phyloP scores from a whole-genome alignment of 2,329 filamentous ascomycete species.

The Trichoderma harzianum region DNA sequence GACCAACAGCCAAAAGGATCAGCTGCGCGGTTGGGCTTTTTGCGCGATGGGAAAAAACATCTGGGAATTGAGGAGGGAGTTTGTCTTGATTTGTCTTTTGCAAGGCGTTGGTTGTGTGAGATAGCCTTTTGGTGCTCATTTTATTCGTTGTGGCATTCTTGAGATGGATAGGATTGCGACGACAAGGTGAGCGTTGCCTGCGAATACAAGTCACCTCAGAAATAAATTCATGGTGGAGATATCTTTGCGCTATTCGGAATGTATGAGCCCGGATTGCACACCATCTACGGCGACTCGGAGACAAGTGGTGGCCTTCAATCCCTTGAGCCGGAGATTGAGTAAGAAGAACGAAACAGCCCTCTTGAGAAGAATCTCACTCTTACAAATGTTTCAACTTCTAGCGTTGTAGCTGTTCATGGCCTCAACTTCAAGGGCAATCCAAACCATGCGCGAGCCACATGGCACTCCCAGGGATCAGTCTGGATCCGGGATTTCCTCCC shows the following conservation, averaged over 20 bases:
- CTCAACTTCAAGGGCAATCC: conserved; percentile 14
- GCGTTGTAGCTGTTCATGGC: conserved; percentile 16
- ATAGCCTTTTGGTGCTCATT: neutral
- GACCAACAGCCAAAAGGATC: neutral
- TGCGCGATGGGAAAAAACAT: too few species aligned
- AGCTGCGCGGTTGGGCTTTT: neutral
- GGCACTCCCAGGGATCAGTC: neutral
- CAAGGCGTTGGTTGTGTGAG: neutral
- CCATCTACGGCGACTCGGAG: neutral
- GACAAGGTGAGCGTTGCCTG: neutral
- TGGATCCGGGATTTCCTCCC: conserved; percentile 14
- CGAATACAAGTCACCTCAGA: neutral
- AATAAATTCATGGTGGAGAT: neutral
- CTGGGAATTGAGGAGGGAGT: neutral
- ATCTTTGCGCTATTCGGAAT: neutral
- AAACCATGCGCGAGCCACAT: conserved; percentile 12
- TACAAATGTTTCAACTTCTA: neutral
- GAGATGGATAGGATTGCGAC: neutral
- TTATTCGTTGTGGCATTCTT: neutral
- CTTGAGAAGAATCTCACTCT: neutral
- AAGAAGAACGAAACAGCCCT: neutral
- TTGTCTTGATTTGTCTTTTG: neutral
- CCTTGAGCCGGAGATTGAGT: conserved; percentile 1
- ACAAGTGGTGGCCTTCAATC: neutral
- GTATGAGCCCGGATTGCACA: conserved; percentile 8